phyloP scores from a whole-genome alignment of 305 asterid species.

The Rubia peregrina region DNA sequence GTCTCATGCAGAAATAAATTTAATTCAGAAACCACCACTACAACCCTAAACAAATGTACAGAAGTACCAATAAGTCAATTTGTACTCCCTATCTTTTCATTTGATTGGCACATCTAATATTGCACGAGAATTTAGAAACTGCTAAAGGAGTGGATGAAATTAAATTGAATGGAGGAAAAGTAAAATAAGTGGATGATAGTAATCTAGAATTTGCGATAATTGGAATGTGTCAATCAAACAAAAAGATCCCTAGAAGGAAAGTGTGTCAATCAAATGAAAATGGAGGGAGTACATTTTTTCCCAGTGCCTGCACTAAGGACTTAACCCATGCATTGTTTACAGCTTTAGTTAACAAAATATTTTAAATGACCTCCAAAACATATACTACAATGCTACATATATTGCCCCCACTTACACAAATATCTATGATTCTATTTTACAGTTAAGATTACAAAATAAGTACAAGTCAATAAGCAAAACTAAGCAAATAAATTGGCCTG shows the following conservation, averaged over 20 bases:
- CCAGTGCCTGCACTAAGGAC: neutral
- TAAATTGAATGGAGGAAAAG: no score
- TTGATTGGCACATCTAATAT: no score
- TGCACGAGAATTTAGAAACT: no score
- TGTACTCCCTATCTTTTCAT: neutral
- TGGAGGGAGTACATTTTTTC: neutral
- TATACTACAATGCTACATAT: neutral
- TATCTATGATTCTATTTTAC: neutral
- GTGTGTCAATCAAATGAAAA: no score
- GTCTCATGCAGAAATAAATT: neutral
- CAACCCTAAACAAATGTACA: neutral
- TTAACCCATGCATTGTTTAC: neutral
- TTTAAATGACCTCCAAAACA: neutral
- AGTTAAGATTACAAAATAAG: neutral
- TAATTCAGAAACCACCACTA: neutral
- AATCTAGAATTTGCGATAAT: no score
- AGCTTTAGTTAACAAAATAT: neutral
- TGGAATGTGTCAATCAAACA: no score
- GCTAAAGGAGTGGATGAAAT: no score
- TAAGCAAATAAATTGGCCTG: neutral
- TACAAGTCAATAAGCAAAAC: neutral
- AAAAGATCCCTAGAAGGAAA: no score
- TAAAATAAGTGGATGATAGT: no score
- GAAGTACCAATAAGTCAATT: neutral
- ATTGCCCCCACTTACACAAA: conserved; percentile 1